A percentile compares a stretch with the other conserved stretches of the same genome.
Conservation (phyloP, 176 grass and related monocot genomes). For the Calamus simplicifolius region DNA sequence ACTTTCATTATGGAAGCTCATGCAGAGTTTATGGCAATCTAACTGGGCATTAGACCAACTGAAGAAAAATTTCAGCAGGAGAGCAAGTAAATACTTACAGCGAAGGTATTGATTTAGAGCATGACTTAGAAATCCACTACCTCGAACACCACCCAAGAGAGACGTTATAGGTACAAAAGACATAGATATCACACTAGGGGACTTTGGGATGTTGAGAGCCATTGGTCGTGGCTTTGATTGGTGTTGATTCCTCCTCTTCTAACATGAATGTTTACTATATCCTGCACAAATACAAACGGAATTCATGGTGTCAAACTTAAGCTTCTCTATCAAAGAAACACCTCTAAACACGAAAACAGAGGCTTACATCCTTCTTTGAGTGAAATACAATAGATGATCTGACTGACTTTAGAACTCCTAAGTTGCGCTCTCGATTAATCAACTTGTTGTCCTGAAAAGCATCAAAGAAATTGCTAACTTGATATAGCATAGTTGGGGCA, state of each 20-base stretch:
- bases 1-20: no score
- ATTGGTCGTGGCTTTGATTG: constrained; percentile 42
- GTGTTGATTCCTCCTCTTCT: constrained; percentile 54
- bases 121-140: constrained; percentile 67
- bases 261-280: constrained; percentile 55
- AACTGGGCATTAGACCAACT: no score
- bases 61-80: neutral
- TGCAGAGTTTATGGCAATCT: no score
- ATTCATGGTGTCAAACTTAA: neutral
- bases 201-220: constrained; percentile 57
- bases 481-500: no score
- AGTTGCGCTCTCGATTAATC: constrained; percentile 13
- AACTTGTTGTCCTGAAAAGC: constrained; percentile 21
- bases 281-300: constrained; percentile 18
- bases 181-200: constrained; percentile 63
- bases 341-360: neutral
- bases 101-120: constrained; percentile 85
- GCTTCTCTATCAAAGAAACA: neutral
- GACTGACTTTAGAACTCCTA: constrained; percentile 24
- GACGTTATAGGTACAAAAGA: constrained; percentile 65
- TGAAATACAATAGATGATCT: constrained; percentile 35
- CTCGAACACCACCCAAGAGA: constrained; percentile 49
- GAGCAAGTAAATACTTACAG: constrained; percentile 32
- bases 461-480: no score
- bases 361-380: constrained; percentile 40